Conservation (phyloP, 805 yeast species). For the Metahyphopichia silvanorum region DNA sequence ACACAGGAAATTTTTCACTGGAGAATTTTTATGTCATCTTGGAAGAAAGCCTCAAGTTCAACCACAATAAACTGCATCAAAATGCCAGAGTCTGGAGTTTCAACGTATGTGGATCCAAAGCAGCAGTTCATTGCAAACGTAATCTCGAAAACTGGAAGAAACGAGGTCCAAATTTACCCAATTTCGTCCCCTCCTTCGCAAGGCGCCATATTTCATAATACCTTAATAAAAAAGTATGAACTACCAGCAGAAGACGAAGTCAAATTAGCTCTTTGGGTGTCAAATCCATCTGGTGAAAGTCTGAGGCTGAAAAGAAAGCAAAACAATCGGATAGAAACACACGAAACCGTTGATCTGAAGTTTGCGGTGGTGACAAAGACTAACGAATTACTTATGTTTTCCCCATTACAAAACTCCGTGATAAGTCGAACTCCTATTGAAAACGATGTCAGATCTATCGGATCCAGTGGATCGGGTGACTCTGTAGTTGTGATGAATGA, state of each 20-base stretch:
- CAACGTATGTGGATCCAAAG: constrained; percentile 15
- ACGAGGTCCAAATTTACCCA: constrained; percentile 43
- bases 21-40: too few species aligned
- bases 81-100: constrained; percentile 1
- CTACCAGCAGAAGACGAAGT: constrained; percentile 39
- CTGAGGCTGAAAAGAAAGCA: constrained; percentile 9
- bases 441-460: constrained; percentile 13
- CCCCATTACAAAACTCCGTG: constrained; percentile 40
- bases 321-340: constrained; percentile 18
- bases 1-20: too few species aligned
- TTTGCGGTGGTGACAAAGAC: constrained; percentile 29
- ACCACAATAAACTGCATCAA: too few species aligned
- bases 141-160: constrained; percentile 42
- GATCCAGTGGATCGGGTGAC: constrained; percentile 9
- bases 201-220: constrained; percentile 9
- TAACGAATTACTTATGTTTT: constrained; percentile 41
- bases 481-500: constrained; percentile 22
- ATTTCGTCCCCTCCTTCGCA: constrained; percentile 4
- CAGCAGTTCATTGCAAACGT: constrained; percentile 34
- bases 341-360: constrained; percentile 6
- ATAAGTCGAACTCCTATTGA: constrained; percentile 33
- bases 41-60: too few species aligned
- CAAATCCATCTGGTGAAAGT: constrained; percentile 5
- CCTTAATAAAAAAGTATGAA: constrained; percentile 32
- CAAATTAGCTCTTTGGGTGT: constrained; percentile 35